These are phyloP conservation scores for Digitaria exilis DNA, from an alignment of 202 grass and related monocot genomes.

Conservation along the genomic window DNA sequence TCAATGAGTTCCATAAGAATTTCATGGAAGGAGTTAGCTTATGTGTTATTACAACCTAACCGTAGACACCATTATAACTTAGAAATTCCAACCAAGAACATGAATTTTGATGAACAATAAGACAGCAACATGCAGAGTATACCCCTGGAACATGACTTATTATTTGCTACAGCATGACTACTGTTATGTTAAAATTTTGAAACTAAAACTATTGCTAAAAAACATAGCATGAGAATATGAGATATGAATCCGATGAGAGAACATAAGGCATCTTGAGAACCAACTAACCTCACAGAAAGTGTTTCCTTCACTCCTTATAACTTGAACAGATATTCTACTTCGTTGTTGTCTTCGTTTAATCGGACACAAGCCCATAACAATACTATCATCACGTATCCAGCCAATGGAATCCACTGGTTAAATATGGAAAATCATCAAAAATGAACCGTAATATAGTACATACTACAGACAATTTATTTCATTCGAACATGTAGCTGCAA, in stretches of 20 bases:
- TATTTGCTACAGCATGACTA: slow-evolving; percentile 14
- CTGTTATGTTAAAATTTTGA: neutral
- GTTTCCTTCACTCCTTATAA: slow-evolving; percentile 62
- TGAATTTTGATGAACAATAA: neutral
- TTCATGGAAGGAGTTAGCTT: neutral
- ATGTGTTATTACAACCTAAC: neutral
- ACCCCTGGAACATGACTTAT: slow-evolving; percentile 20
- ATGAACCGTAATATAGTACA: slow-evolving; percentile 23
- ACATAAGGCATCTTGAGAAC: slow-evolving; percentile 26
- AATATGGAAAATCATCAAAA: slow-evolving; percentile 38
- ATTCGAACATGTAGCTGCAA: neutral
- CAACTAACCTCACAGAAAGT: slow-evolving; percentile 79
- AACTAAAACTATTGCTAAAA: slow-evolving; percentile 19
- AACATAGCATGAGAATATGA: neutral
- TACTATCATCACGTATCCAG: slow-evolving; percentile 82
- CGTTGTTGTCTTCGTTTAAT: slow-evolving; percentile 74
- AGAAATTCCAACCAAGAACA: slow-evolving; percentile 18
- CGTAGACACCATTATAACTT: neutral
- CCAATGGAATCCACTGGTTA: slow-evolving; percentile 84
- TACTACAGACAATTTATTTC: slow-evolving; percentile 6
- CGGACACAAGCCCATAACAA: slow-evolving; percentile 74
- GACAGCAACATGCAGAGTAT: slow-evolving; percentile 15
- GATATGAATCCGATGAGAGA: slow-evolving; percentile 31
- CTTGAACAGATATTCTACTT: slow-evolving; percentile 86
- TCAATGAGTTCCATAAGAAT: neutral